Base-by-base conservation (phyloP, 1,139 yeast genomes). In the Debaryomyces psychrophilus region DNA sequence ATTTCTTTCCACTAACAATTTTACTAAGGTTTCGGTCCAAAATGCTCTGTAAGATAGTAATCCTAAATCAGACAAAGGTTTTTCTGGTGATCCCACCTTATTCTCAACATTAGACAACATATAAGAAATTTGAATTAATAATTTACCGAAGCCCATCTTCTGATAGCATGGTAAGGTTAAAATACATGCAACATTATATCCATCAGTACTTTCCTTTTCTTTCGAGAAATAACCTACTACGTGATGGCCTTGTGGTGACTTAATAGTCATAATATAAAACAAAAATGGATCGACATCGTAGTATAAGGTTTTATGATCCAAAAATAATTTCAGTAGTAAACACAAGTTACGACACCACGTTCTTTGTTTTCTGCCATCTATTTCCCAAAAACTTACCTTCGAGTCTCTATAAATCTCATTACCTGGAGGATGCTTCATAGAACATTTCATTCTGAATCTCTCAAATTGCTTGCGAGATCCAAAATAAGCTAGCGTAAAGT, bases 331-430 rank as follows among this genome's bases (percentile, higher is more conserved):
- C 3, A 93, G 86, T 27, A 95, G 70, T 46, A 93, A 71, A 73
- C 98, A 93, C 50, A 95, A 73, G 63, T 93, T 95, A 54, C 99
- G 81, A 67, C 99, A 93, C 97, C 98, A 93, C 0, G 96, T 87
- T 49, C 98, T 74, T 67, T 93, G 99, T 56, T 88, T 87, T 49
- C 97, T 76, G 5, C 99, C 99, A 64, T 93, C 99, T 50, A 93
- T 90, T 65, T 93, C 99, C 77, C 93, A 93, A 62, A 93, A 92
- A 33, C 74, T 81, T 54, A 69, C 85, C 53, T 79, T 77, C 12
- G 81, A 89, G 63, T 95, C 99, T 46, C 99, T 74, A 64, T 93
- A 93, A 14, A 93, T 92, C 62, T 93, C 99, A 67, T 93, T 93
- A 0, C 99, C 99, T 0, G 99, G 99, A 0, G 99, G 99, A 60